Conservation (phyloP, 331 rosid species). For the Malus hybrid region DNA sequence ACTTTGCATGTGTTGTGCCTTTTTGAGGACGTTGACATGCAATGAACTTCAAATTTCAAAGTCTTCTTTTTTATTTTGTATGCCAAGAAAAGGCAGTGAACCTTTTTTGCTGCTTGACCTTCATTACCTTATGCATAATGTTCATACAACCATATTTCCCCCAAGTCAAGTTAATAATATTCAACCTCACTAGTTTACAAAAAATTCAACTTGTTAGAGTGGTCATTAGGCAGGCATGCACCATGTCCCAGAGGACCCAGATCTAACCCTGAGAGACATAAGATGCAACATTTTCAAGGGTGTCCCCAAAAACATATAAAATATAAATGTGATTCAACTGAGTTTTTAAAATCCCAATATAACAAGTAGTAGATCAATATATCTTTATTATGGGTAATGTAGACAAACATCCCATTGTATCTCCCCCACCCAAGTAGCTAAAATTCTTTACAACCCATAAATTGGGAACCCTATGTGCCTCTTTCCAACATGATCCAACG, state of each 20-base stretch:
- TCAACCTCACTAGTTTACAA: background rate
- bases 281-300: constrained; percentile 59
- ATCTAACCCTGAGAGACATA: constrained; percentile 33
- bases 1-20: too few relatives aligned
- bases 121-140: background rate
- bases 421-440: background rate
- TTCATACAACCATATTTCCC: background rate
- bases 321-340: background rate
- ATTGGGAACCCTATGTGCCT: constrained; percentile 13
- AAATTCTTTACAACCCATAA: constrained; percentile 21
- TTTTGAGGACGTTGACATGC: constrained; percentile 12
- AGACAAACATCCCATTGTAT: constrained; percentile 29
- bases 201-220: background rate
- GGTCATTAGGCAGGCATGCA: background rate
- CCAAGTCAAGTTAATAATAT: background rate
- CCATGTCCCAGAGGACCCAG: constrained; percentile 15
- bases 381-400: constrained; percentile 1
- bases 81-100: constrained; percentile 7
- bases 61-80: background rate
- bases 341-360: constrained; percentile 37
- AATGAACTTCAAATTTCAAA: background rate
- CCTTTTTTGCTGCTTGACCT: constrained; percentile 6
- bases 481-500: constrained; percentile 33
- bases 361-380: constrained; percentile 12
- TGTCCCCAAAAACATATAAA: constrained; percentile 35